Evolutionary conservation across 176 grass and related monocot genomes (phyloP).

Genomic region (Poa annua): DNA sequence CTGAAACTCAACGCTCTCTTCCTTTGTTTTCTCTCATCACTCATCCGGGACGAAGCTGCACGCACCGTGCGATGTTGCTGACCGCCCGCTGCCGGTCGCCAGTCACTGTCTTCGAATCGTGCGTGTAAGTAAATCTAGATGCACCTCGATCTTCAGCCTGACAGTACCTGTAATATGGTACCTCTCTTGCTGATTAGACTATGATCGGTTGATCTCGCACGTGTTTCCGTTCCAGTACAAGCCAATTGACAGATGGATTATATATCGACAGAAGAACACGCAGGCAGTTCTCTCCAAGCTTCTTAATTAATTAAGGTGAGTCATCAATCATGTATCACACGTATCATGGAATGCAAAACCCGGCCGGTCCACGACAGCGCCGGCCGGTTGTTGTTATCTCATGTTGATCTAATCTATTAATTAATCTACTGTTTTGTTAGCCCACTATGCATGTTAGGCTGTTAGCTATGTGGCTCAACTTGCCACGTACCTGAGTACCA

Average conservation of each 20-base stretch:
- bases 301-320: conserved; percentile 9
- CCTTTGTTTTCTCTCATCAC: not conserved
- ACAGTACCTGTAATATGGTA: not conserved
- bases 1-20: not conserved
- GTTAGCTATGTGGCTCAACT: not conserved
- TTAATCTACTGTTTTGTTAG: not conserved
- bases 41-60: too few species aligned
- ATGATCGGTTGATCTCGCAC: not conserved
- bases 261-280: not conserved
- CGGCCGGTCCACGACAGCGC: not conserved
- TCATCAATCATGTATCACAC: not conserved
- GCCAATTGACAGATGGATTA: not conserved
- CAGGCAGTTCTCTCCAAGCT: not conserved
- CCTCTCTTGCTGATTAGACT: not conserved
- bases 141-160: not conserved
- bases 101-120: conserved; percentile 10
- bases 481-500: too few species aligned
- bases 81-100: conserved; percentile 19
- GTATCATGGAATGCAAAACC: not conserved
- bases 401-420: not conserved
- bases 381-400: not conserved
- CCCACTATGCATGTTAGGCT: not conserved
- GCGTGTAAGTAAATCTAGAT: conserved; percentile 25
- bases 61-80: not conserved
- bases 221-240: not conserved